These are phyloP conservation scores for Aspergillus incahuasiensis DNA, from an alignment of 495 filamentous ascomycete species.

Conservation along the genomic window DNA sequence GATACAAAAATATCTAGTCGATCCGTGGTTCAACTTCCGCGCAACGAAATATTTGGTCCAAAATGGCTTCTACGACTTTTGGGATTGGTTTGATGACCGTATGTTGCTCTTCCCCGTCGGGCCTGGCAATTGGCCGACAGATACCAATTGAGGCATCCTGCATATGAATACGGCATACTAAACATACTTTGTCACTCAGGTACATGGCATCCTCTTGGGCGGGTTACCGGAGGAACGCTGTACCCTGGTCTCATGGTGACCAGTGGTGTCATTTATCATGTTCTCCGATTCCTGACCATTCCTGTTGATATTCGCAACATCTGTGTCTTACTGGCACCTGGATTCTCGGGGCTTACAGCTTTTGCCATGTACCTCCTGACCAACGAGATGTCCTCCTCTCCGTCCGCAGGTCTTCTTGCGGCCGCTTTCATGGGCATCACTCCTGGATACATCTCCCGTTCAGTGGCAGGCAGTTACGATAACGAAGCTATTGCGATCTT, in stretches of 20 bases:
- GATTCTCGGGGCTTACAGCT: slow-evolving; percentile 91
- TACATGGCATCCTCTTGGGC: slow-evolving; percentile 98
- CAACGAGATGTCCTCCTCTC: slow-evolving; percentile 87
- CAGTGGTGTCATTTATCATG: slow-evolving; percentile 92
- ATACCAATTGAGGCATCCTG: slow-evolving; percentile 13
- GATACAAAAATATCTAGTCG: slow-evolving; percentile 54
- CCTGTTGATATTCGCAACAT: slow-evolving; percentile 99
- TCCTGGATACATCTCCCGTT: slow-evolving; percentile 95
- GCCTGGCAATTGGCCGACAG: not conserved
- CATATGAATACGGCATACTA: slow-evolving; percentile 14
- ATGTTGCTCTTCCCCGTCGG: slow-evolving; percentile 27
- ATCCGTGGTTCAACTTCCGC: slow-evolving; percentile 99
- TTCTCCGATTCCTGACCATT: slow-evolving; percentile 84
- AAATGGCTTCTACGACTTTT: slow-evolving; percentile 97
- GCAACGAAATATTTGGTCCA: slow-evolving; percentile 96
- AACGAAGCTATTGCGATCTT: slow-evolving; percentile 99
- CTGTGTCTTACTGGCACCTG: slow-evolving; percentile 94
- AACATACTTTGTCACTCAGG: slow-evolving; percentile 40
- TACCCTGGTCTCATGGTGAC: slow-evolving; percentile 99
- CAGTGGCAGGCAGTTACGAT: slow-evolving; percentile 97
- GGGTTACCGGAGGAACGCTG: slow-evolving; percentile 96
- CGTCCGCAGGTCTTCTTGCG: slow-evolving; percentile 90
- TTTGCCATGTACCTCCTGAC: slow-evolving; percentile 93
- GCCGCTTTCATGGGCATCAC: slow-evolving; percentile 96
- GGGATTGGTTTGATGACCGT: slow-evolving; percentile 99